phyloP scores from a whole-genome alignment of 805 yeast genomes.

The Cyberlindnera maritima region DNA sequence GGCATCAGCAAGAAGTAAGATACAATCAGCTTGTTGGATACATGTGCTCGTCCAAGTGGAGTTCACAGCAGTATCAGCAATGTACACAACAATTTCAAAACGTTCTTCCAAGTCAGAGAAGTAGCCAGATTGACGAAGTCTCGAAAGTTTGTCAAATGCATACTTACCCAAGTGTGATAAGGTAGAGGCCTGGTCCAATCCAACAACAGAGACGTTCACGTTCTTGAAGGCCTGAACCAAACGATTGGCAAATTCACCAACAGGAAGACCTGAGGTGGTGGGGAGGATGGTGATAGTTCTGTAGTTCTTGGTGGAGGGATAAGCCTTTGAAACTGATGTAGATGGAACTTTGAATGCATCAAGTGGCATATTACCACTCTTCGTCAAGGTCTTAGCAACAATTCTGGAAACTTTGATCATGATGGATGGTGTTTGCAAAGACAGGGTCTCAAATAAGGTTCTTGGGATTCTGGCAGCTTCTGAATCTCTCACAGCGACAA shows the following conservation, averaged over 20 bases:
- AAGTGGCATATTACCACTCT: slow-evolving; percentile 13
- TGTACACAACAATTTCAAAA: slow-evolving; percentile 83
- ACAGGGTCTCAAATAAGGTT: slow-evolving; percentile 79
- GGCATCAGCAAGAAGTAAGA: slow-evolving; percentile 86
- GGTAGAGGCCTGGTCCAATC: slow-evolving; percentile 80
- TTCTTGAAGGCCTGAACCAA: slow-evolving; percentile 68
- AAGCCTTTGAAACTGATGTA: slow-evolving; percentile 14
- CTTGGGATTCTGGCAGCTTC: slow-evolving; percentile 93
- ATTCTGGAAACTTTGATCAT: slow-evolving; percentile 87
- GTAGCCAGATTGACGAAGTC: slow-evolving; percentile 81
- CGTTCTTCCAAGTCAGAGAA: slow-evolving; percentile 89
- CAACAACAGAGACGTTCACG: slow-evolving; percentile 70
- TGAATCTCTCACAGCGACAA: slow-evolving; percentile 88
- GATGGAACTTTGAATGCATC: slow-evolving; percentile 31
- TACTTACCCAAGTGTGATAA: slow-evolving; percentile 81
- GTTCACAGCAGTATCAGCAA: slow-evolving; percentile 79
- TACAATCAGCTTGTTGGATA: slow-evolving; percentile 92
- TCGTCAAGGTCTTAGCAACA: slow-evolving; percentile 59
- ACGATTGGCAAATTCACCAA: slow-evolving; percentile 75
- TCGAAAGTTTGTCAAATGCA: slow-evolving; percentile 88
- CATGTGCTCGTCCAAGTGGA: slow-evolving; percentile 93
- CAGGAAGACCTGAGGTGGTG: slow-evolving; percentile 77
- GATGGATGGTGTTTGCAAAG: slow-evolving; percentile 81
- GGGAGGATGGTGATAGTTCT: slow-evolving; percentile 87
- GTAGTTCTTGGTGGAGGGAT: slow-evolving; percentile 45